Conservation (phyloP, 2,329 filamentous ascomycete genomes). For the Kalaharituber pfeilii region DNA sequence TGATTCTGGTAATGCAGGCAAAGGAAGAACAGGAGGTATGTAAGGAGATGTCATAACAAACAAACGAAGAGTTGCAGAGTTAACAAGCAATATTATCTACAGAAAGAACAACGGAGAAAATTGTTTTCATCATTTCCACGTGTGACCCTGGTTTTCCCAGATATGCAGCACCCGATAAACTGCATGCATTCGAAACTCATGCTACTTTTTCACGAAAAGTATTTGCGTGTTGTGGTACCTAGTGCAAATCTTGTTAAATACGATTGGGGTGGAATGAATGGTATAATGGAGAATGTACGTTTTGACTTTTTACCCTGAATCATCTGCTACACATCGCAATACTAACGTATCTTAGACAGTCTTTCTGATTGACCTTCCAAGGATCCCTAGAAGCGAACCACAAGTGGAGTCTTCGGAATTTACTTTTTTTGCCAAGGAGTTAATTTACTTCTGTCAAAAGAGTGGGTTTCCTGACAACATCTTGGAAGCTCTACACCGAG, state of each 20-base stretch:
- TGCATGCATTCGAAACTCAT: constrained; percentile 93
- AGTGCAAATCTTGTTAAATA: constrained; percentile 71
- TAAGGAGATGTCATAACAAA: not conserved
- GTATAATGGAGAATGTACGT: constrained; percentile 62
- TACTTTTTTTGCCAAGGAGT: constrained; percentile 19
- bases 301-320: not conserved
- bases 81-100: constrained; percentile 14
- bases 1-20: constrained; percentile 43
- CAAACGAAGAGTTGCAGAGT: not conserved
- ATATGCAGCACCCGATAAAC: constrained; percentile 51
- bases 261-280: constrained; percentile 74
- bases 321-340: constrained; percentile 9
- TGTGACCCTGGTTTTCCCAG: constrained; percentile 60
- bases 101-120: constrained; percentile 27
- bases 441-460: constrained; percentile 21
- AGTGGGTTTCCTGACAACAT: constrained; percentile 34
- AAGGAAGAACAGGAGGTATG: constrained; percentile 33
- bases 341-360: constrained; percentile 38
- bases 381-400: constrained; percentile 27
- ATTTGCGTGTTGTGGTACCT: constrained; percentile 66
- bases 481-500: constrained; percentile 50
- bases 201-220: constrained; percentile 57
- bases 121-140: constrained; percentile 32
- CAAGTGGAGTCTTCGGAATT: constrained; percentile 7
- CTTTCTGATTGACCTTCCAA: constrained; percentile 83